Evolutionary conservation across 1,284 basidiomycete species (phyloP), one percentile per base, ranked within the genome.

Genomic region (Golubevia sp.): DNA sequence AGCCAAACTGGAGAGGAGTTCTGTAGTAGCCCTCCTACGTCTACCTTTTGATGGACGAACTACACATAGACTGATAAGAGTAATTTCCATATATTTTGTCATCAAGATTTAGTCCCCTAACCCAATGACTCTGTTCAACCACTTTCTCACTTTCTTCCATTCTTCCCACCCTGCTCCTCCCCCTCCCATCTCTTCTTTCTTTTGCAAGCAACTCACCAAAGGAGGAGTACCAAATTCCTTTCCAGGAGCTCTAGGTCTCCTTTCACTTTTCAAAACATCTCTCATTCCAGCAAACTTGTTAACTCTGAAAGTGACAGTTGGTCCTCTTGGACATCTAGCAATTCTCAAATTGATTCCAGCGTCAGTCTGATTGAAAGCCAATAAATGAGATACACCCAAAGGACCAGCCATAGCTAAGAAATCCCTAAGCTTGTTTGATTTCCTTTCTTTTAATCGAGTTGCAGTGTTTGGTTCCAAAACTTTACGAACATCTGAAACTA

Each of bases 401-500:
- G 92, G 89, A 1, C 95, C 95, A 0, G 92, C 94, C 88, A 99
- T 91, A 20, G 91, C 90, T 61, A 98, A 86, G 84, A 94, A 99
- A 85, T 99, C 97, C 84, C 94, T 92, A 25, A 99, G 87, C 82
- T 95, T 92, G 82, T 98, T 98, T 57, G 91, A 88, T 64, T 90
- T 90, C 49, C 95, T 88, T 88, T 99, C 96, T 92, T 96, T 90
- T 20, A 99, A 88, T 56, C 95, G 88, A 65, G 90, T 91, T 4
- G 96, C 97, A 21, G 97, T 99, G 84, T 98, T 94, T 64, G 97
- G 97, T 85, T 99, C 97, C 92, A 99, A 94, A 67, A 97, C 91
- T 84, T 92, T 92, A 74, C 97, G 88, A 76, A 97, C 86, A 85
- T 99, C 97, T 58, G 91, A 88, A 15, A 97, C 94, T 30, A 99